Percentiles rank a stretch among this genome's conserved stretches.
Evolutionary conservation across 2,329 filamentous ascomycete genomes (phyloP).

Genomic region (Aspergillus cejpii): DNA sequence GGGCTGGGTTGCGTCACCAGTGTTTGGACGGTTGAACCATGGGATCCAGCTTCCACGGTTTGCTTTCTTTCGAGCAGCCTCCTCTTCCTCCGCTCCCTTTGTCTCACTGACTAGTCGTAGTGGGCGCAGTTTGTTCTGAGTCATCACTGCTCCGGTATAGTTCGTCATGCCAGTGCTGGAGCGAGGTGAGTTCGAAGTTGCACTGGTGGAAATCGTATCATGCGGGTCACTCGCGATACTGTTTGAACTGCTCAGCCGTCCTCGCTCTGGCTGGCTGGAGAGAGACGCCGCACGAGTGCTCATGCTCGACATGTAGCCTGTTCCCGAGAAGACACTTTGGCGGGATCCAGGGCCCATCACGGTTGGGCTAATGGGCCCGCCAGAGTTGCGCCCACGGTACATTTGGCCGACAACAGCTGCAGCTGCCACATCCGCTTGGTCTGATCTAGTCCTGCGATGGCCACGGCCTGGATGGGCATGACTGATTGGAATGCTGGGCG

Average conservation of each 20-base stretch:
- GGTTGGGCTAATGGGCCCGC: constrained; percentile 52
- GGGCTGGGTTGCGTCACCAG: constrained; percentile 21
- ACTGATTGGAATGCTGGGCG: constrained; percentile 43
- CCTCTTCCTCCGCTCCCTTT: constrained; percentile 38
- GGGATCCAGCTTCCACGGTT: constrained; percentile 45
- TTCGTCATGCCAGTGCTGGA: constrained; percentile 63
- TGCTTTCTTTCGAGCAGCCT: constrained; percentile 41
- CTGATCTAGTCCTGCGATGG: constrained; percentile 47
- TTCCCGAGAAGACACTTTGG: constrained; percentile 36
- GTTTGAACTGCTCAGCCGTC: constrained; percentile 62
- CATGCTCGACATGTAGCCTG: constrained; percentile 49
- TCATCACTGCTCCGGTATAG: constrained; percentile 58
- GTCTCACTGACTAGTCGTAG: constrained; percentile 64
- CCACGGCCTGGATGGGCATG: constrained; percentile 38
- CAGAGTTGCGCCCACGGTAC: constrained; percentile 61
- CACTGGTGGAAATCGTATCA: constrained; percentile 41
- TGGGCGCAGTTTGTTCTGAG: constrained; percentile 70
- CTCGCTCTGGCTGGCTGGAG: constrained; percentile 42
- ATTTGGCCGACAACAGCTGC: constrained; percentile 79
- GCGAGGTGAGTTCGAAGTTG: constrained; percentile 50
- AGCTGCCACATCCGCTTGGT: constrained; percentile 45
- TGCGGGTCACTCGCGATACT: constrained; percentile 46
- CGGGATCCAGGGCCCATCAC: constrained; percentile 37
- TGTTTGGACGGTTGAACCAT: constrained; percentile 40
- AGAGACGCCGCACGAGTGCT: constrained; percentile 50